Evolutionary conservation across 2,329 filamentous ascomycete species (phyloP).

Genomic region (Massarina eburnea): DNA sequence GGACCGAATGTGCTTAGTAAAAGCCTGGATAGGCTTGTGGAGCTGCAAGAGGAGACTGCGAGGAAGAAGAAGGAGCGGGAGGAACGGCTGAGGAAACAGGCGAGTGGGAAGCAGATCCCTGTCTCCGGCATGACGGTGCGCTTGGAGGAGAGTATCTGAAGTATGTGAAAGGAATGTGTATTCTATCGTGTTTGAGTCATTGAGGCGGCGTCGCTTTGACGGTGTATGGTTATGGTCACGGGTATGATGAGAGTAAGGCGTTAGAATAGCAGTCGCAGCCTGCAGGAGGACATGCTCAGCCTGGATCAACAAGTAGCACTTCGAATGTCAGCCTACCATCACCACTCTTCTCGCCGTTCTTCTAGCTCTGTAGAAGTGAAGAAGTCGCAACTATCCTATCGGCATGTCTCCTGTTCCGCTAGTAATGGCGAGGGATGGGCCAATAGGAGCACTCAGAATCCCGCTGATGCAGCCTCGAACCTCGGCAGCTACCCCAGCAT

Average conservation of each 20-base stretch:
- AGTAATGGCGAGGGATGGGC: background rate
- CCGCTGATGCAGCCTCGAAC: slow-evolving; percentile 2
- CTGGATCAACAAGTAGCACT: too few species aligned
- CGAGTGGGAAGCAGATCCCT: slow-evolving; percentile 10
- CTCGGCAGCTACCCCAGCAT: slow-evolving; percentile 8
- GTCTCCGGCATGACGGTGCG: slow-evolving; percentile 38
- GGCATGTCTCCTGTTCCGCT: background rate
- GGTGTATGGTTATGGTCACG: too few species aligned
- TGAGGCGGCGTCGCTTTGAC: too few species aligned
- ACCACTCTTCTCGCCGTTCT: too few species aligned
- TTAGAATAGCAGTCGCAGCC: too few species aligned
- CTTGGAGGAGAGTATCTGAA: slow-evolving; percentile 36
- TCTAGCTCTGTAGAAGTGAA: too few species aligned
- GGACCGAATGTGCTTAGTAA: slow-evolving; percentile 25
- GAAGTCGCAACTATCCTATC: too few species aligned
- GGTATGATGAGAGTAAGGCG: too few species aligned
- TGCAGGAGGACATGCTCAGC: too few species aligned
- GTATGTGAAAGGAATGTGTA: background rate
- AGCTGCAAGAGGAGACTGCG: slow-evolving; percentile 35
- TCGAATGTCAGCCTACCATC: too few species aligned
- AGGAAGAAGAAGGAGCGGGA: slow-evolving; percentile 25
- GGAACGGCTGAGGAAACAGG: slow-evolving; percentile 17
- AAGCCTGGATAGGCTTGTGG: slow-evolving; percentile 38
- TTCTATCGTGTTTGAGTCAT: too few species aligned
- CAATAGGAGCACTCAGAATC: slow-evolving; percentile 5